Base-by-base conservation (phyloP, 371 early-diverging fungal species). In the Mucor plumbeus region DNA sequence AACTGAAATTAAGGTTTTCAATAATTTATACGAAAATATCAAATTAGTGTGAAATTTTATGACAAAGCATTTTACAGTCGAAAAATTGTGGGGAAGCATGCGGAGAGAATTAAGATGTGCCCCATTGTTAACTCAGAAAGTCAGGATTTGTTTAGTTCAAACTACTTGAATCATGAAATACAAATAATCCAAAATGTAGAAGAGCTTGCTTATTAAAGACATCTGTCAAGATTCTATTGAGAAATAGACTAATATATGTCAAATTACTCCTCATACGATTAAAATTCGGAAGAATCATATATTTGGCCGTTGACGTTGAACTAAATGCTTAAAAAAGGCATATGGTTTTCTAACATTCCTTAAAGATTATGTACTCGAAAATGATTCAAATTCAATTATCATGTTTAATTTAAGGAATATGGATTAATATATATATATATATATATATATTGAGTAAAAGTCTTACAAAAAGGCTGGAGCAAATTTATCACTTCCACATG, bases 31-130 rank as follows among this genome's bases (percentile, higher is more conserved):
- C 15, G 1, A n/a, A 43, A n/a, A 15, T 15, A 59, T 41, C 59
- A 13, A 41, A 59, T 21, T 47, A 62, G 62, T 62, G 53, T 19
- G 62, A 62, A 62, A 62, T 39, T 21, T 5, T 0, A 53, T 62
- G 62, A 62, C 62, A 50, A 62, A 62, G 50, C 26, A 38, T 17
- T 10, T 19, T 21, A 19, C 19, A 50, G 0, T 26, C 19, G 50
- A 50, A 21, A 17, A 43, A 43, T 43, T 43, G 43, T 43, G 43
- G 43, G 43, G 43, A 43, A 43, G 26, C 43, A 43, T 43, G 43
- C 43, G 43, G 43, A 43, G 43, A 43, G 26, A 26, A 43, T 1
- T 0, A 14, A 43, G 15, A n/a, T 43, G 38, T 43, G 43, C 0
- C 3, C 14, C 14, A 41, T 43, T 14, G 43, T n/a, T n/a, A n/a